A percentile compares a stretch with the other conserved stretches of the same genome.
Evolutionary conservation across 1,284 basidiomycete genomes (phyloP).

Genomic region (Peniophora sp.): DNA sequence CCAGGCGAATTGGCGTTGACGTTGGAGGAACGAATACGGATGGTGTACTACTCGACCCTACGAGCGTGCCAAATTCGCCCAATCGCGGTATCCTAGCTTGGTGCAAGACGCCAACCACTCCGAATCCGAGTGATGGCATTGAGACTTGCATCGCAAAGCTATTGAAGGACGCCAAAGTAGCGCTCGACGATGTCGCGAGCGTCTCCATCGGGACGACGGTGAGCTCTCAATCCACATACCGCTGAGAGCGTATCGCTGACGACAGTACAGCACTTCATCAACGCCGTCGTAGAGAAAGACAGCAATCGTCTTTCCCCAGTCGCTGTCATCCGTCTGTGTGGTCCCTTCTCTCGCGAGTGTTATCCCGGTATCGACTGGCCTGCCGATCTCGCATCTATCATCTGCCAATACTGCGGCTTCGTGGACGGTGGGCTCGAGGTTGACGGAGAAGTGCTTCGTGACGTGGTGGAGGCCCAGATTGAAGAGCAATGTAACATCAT

Average conservation of each 20-base stretch:
- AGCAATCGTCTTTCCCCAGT: slow-evolving; percentile 37
- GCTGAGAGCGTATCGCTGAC: no score
- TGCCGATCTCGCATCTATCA: slow-evolving; percentile 27
- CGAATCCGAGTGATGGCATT: slow-evolving; percentile 45
- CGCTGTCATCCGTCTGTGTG: slow-evolving; percentile 44
- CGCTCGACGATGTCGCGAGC: slow-evolving; percentile 27
- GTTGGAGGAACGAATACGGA: slow-evolving; percentile 35
- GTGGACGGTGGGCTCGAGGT: slow-evolving; percentile 45
- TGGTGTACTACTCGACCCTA: slow-evolving; percentile 41
- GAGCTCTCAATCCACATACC: background rate
- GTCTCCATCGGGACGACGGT: slow-evolving; percentile 44
- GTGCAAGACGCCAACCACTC: slow-evolving; percentile 42
- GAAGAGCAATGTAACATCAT: slow-evolving; percentile 33
- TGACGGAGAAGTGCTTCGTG: slow-evolving; percentile 38
- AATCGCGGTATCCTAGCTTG: slow-evolving; percentile 37
- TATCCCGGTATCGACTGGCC: slow-evolving; percentile 42
- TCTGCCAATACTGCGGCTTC: slow-evolving; percentile 34
- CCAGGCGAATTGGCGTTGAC: background rate
- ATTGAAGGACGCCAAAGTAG: slow-evolving; percentile 25
- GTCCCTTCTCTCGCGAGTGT: slow-evolving; percentile 32
- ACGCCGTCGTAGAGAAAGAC: slow-evolving; percentile 46
- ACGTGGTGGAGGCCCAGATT: slow-evolving; percentile 31
- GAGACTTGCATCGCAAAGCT: slow-evolving; percentile 35
- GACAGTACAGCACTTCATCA: slow-evolving; percentile 32
- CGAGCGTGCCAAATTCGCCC: slow-evolving; percentile 21